phyloP scores from a whole-genome alignment of 1,284 basidiomycete genomes.

The Sporisorium sorghi region DNA sequence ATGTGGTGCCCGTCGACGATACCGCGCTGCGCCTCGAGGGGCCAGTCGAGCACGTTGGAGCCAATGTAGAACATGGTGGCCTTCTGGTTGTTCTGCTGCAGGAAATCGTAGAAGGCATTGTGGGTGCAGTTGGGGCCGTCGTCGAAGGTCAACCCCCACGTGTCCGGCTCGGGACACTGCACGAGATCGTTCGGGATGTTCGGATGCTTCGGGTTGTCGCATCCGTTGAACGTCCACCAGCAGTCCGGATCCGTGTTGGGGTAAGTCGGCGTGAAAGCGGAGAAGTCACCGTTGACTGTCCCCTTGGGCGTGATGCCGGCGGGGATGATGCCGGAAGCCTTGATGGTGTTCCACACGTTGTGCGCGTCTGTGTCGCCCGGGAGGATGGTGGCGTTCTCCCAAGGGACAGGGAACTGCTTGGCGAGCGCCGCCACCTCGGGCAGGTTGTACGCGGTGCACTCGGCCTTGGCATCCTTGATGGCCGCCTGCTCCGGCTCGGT shows the following conservation, averaged over 20 bases:
- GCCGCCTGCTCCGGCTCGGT: conserved; percentile 49
- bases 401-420: conserved; percentile 58
- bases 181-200: conserved; percentile 70
- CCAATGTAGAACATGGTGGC: conserved; percentile 73
- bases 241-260: conserved; percentile 61
- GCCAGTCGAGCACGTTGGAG: conserved; percentile 74
- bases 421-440: conserved; percentile 52
- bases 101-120: conserved; percentile 73
- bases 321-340: conserved; percentile 66
- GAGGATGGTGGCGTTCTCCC: conserved; percentile 70
- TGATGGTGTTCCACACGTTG: conserved; percentile 60
- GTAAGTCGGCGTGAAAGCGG: conserved; percentile 45
- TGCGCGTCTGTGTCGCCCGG: conserved; percentile 69
- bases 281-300: conserved; percentile 54
- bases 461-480: conserved; percentile 36
- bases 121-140: conserved; percentile 72
- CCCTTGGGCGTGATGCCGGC: conserved; percentile 68
- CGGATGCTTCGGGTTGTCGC: conserved; percentile 64
- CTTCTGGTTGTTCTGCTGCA: conserved; percentile 71
- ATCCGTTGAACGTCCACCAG: conserved; percentile 63
- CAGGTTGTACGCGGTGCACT: conserved; percentile 58
- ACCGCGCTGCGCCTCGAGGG: conserved; percentile 72
- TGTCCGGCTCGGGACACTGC: conserved; percentile 71
- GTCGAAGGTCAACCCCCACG: conserved; percentile 73
- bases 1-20: conserved; percentile 65